Evolutionary conservation across 352 stramenopile species (phyloP).

Genomic region (Achlya hypogyna): DNA sequence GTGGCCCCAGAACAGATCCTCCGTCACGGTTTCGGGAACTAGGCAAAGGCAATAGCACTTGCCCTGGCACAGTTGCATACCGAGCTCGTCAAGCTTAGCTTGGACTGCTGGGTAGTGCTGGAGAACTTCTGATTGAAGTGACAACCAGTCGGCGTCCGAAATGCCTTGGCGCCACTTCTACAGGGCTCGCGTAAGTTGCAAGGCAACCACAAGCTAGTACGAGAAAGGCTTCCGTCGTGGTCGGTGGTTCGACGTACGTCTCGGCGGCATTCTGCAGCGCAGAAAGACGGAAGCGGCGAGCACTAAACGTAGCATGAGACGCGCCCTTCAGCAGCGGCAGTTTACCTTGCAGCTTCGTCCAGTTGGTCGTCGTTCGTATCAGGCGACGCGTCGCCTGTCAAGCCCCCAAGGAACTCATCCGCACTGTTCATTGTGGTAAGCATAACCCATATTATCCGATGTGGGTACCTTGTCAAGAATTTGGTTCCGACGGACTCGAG

Average conservation of each 20-base stretch:
- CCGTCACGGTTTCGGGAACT: slow-evolving; percentile 39
- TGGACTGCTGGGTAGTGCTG: slow-evolving; percentile 52
- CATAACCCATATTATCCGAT: not conserved
- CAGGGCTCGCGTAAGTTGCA: not conserved
- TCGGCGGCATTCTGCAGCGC: slow-evolving; percentile 54
- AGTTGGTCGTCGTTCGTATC: not conserved
- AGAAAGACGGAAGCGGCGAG: slow-evolving; percentile 44
- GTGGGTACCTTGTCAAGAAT: slow-evolving; percentile 25
- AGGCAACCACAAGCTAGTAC: too few species aligned
- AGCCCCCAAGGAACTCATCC: slow-evolving; percentile 46
- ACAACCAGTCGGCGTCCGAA: slow-evolving; percentile 27
- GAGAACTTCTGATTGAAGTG: slow-evolving; percentile 45
- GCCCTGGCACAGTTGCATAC: too few species aligned
- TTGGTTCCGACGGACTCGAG: slow-evolving; percentile 55
- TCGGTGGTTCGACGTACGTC: slow-evolving; percentile 47
- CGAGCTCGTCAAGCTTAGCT: slow-evolving; percentile 42
- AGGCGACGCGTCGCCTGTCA: slow-evolving; percentile 7
- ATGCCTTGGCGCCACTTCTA: slow-evolving; percentile 43
- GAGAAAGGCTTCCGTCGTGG: slow-evolving; percentile 50
- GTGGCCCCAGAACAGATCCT: slow-evolving; percentile 51
- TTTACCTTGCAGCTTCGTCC: slow-evolving; percentile 5
- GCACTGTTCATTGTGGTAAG: slow-evolving; percentile 39
- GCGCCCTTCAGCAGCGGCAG: not conserved
- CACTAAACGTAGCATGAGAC: slow-evolving; percentile 27
- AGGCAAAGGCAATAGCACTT: too few species aligned